Evolutionary conservation across 1,139 yeast species (phyloP), one percentile per base, ranked within the genome.

Genomic region (Blastobotrys niveus): DNA sequence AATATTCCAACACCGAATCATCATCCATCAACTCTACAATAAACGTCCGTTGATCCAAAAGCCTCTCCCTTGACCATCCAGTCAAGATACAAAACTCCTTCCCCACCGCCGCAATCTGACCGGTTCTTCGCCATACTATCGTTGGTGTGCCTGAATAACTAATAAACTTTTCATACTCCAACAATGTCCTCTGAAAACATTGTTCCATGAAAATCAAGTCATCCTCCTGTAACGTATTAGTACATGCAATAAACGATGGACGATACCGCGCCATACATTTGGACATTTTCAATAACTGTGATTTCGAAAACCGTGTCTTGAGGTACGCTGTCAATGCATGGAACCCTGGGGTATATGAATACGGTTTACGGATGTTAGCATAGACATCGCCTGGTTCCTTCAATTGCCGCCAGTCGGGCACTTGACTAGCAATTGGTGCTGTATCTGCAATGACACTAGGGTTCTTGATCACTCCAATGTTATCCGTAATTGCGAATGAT

Each of bases 171-270:
- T 87, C 93, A 62, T 88, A 91, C 50, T 94, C 95, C 38, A 89
- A 67, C 39, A 91, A 66, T 0, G 97, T 88, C 40, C 98, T 68
- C 62, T 91, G 97, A 66, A 89, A 89, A 56, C 96, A 86, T 65
- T 89, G 94, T 59, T 91, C 98, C 86, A 91, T 88, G 58, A 91
- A 91, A 5, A 89, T 84, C 59, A 89, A 70, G 61, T 91, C 98
- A 41, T 86, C 94, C 54, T 86, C 95, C 47, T 88, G 85, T 36
- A 91, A 66, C 3, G 93, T 80, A 56, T 86, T 83, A 26, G 95
- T 86, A 57, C 95, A 84, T 1, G 96, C 96, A 55, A 89, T 88
- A 61, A 89, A 89, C 8, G 88, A 79, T 1, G 97, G 96, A 51
- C 97, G 69, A 58, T 88, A 88, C 40, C 80, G 79, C 0, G 96